phyloP scores from a whole-genome alignment of 2,329 filamentous ascomycete genomes.

The Zasmidium angulare region DNA sequence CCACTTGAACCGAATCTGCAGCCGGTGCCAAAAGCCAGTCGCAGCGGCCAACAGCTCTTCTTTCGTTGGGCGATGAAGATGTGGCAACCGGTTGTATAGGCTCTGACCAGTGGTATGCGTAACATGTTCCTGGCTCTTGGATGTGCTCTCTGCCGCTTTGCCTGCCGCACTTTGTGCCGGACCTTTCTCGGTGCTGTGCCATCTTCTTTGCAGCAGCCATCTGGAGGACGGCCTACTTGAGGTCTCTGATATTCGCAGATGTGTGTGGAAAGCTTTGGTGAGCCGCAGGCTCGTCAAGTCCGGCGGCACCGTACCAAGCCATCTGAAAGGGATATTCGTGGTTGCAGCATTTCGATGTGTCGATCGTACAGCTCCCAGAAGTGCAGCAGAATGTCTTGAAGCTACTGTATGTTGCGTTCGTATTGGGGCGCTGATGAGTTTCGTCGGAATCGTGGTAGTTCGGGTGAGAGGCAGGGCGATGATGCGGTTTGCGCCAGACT shows the following conservation, averaged over 20 bases:
- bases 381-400: background rate
- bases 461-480: conserved; percentile 11
- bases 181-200: conserved; percentile 19
- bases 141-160: conserved; percentile 24
- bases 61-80: conserved; percentile 78
- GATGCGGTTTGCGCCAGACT: conserved; percentile 7
- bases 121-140: conserved; percentile 22
- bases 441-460: conserved; percentile 9
- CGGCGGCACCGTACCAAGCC: conserved; percentile 21
- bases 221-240: conserved; percentile 4
- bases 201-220: conserved; percentile 20
- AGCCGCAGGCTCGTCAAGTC: conserved; percentile 12
- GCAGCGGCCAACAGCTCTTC: conserved; percentile 90
- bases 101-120: conserved; percentile 12
- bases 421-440: background rate
- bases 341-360: conserved; percentile 21
- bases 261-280: conserved; percentile 1
- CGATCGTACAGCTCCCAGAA: background rate
- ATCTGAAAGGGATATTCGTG: conserved; percentile 19
- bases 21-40: conserved; percentile 85
- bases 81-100: conserved; percentile 63
- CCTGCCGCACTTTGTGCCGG: conserved; percentile 10
- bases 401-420: background rate
- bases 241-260: conserved; percentile 12
- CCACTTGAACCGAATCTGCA: conserved; percentile 96